These are phyloP conservation scores for Sclerotinia spermophila DNA, from an alignment of 2,329 filamentous ascomycete genomes.

Conservation along the genomic window DNA sequence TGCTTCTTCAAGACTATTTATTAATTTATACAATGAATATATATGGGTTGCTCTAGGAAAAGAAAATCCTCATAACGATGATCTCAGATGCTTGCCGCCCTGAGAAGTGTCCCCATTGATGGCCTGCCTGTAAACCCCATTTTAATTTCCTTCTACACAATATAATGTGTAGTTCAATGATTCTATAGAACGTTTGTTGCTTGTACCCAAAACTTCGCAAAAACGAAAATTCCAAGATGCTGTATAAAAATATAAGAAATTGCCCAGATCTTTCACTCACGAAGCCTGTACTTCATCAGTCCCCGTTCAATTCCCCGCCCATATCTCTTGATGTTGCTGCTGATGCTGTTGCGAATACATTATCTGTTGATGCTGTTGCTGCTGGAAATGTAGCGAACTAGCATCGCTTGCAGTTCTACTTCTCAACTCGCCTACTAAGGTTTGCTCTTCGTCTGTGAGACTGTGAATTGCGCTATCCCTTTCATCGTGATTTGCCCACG, in stretches of 20 bases:
- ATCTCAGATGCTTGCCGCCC: background rate
- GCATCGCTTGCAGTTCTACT: conserved; percentile 25
- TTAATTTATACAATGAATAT: conserved; percentile 11
- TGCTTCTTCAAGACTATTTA: background rate
- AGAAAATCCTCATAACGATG: background rate
- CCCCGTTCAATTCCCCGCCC: conserved; percentile 1
- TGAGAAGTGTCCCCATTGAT: conserved; percentile 2
- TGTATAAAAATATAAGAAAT: background rate
- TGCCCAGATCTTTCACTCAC: background rate
- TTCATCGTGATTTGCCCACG: conserved; percentile 3
- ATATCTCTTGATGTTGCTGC: conserved; percentile 13
- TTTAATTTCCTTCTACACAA: background rate
- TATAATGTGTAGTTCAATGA: background rate
- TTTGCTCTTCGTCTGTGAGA: conserved; percentile 10
- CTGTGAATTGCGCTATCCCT: background rate
- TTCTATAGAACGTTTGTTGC: background rate
- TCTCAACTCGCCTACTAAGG: conserved; percentile 23
- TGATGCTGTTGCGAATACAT: conserved; percentile 21
- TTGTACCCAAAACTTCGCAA: background rate
- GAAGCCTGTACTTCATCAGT: background rate
- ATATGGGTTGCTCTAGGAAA: background rate
- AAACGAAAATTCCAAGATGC: background rate
- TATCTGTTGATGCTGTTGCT: conserved; percentile 22
- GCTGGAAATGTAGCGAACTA: conserved; percentile 21
- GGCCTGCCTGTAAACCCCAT: background rate